Conservation (phyloP, 495 filamentous ascomycete genomes). For the Xylaria intraflava region DNA sequence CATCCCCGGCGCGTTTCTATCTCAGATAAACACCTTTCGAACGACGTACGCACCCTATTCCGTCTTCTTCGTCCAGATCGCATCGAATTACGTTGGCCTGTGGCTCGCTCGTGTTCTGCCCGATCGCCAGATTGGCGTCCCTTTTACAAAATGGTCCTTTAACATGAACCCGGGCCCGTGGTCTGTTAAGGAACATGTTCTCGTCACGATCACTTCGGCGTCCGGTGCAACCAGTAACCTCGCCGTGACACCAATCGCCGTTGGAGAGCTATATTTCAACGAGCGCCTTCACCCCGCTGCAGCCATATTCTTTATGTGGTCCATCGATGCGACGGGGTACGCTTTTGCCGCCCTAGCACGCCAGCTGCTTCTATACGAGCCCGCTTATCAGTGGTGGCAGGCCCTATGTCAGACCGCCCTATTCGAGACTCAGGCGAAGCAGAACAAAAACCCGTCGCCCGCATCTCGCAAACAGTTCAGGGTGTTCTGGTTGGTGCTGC, state of each 20-base stretch:
- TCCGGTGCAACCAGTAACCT: conserved; percentile 49
- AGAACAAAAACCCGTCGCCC: conserved; percentile 41
- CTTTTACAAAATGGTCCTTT: conserved; percentile 44
- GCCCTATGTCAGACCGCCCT: conserved; percentile 49
- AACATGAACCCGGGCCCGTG: conserved; percentile 51
- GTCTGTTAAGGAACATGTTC: conserved; percentile 53
- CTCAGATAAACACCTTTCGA: conserved; percentile 47
- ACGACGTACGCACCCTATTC: conserved; percentile 52
- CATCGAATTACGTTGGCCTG: conserved; percentile 48
- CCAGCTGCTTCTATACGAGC: conserved; percentile 49
- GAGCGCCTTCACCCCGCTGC: conserved; percentile 43
- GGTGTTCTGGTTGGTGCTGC: conserved; percentile 46
- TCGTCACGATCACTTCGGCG: conserved; percentile 49
- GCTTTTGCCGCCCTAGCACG: conserved; percentile 49
- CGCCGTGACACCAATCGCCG: conserved; percentile 43
- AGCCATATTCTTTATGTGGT: conserved; percentile 53
- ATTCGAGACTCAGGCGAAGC: conserved; percentile 50
- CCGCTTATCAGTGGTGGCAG: conserved; percentile 46
- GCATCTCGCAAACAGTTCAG: conserved; percentile 47
- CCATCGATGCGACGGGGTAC: conserved; percentile 50
- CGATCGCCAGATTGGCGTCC: conserved; percentile 37
- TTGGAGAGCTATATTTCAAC: conserved; percentile 50
- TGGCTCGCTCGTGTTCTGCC: conserved; percentile 48
- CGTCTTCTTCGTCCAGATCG: conserved; percentile 53
- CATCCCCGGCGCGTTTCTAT: conserved; percentile 47